Evolutionary conservation across 495 filamentous ascomycete genomes (phyloP), one percentile per base, ranked within the genome.

Genomic region (Penicillium cinerascens): DNA sequence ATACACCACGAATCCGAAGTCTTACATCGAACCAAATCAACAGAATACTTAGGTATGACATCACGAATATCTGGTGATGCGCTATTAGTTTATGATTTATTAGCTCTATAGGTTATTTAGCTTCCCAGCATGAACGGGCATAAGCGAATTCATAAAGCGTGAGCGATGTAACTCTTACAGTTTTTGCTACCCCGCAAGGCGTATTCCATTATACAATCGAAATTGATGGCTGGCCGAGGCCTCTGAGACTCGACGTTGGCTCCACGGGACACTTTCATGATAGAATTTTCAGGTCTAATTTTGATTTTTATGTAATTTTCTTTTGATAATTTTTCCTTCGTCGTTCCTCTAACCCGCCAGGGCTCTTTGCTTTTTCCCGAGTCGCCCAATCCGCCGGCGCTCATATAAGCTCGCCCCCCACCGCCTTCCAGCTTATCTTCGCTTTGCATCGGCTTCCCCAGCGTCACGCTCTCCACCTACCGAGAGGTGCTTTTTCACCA

Each of bases 401-500:
- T 64, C 54, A 66, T 57, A 58, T 49, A 61, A 65, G 16, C 42
- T 25, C 38, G 37, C 45, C 23, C 58, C 64, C 68, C 66, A 70
- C 70, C 72, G 67, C 70, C 69, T 67, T 69, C 53, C 55, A 54
- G 59, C 65, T 66, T 68, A 58, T 63, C 61, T 68, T 69, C 67
- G 74, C 74, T 76, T 77, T 77, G 72, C 73, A 73, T 77, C 74
- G 74, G 71, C 66, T 60, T 57, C 51, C 55, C 61, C 54, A 56
- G 47, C 47, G 60, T 63, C 60, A 33, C 52, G 56, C 62, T 63
- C 58, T 53, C 49, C 49, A 58, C 59, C 56, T 49, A 37, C 55
- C 55, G 52, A 40, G 35, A 44, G 43, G 38, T 47, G 55, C 49
- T 39, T 51, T 33, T 44, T 33, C 25, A 63, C 33, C 49, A 66